A percentile compares a stretch with the other conserved stretches of the same genome.
phyloP scores from a whole-genome alignment of 2,329 filamentous ascomycete genomes.

The Laburnicola sp. region DNA sequence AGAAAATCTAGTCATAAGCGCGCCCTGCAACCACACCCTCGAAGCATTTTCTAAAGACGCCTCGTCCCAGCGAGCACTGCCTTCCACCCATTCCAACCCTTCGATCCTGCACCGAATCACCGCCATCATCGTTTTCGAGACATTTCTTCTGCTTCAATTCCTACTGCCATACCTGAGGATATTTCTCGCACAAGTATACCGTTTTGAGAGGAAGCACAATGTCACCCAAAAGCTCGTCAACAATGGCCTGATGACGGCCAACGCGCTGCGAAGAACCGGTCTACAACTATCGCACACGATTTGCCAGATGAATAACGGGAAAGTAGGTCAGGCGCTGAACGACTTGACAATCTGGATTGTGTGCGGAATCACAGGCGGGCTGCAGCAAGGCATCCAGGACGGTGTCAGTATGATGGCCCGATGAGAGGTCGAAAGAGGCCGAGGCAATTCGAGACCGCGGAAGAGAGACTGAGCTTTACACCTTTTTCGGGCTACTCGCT shows the following conservation, averaged over 20 bases:
- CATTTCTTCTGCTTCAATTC: conserved; percentile 64
- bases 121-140: conserved; percentile 59
- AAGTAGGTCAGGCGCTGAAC: conserved; percentile 61
- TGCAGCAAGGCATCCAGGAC: conserved; percentile 65
- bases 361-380: conserved; percentile 65
- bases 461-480: no score
- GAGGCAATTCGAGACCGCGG: no score
- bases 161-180: conserved; percentile 63
- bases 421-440: no score
- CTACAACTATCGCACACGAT: conserved; percentile 59
- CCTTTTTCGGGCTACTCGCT: no score
- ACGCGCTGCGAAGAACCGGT: conserved; percentile 57
- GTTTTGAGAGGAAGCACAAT: conserved; percentile 68
- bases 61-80: conserved; percentile 11
- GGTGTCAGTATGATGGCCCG: conserved; percentile 56
- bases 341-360: conserved; percentile 64
- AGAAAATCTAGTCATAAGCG: conserved; percentile 17
- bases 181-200: conserved; percentile 58
- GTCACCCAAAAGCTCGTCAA: conserved; percentile 63
- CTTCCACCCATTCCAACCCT: no score
- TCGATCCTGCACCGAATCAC: conserved; percentile 64
- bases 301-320: conserved; percentile 65
- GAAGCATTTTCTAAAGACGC: conserved; percentile 15
- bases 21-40: conserved; percentile 21
- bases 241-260: conserved; percentile 56